Evolutionary conservation across 2,329 filamentous ascomycete species (phyloP).

Genomic region (Pleurostoma richardsiae): DNA sequence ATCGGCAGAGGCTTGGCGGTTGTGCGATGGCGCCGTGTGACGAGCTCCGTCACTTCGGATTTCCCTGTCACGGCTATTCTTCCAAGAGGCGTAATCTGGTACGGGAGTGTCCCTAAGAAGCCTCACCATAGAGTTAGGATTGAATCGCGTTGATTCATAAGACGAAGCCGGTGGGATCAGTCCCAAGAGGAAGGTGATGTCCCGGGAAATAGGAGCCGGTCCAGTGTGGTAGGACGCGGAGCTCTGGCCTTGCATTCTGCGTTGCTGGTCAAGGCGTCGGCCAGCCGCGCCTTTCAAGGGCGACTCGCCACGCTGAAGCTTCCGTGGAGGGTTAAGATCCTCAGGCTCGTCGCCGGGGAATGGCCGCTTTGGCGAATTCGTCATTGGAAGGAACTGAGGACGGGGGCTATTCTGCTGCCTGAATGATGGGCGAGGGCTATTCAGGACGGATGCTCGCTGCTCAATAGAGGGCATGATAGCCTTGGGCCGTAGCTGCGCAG

Average conservation of each 20-base stretch:
- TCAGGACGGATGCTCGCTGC: slow-evolving; percentile 36
- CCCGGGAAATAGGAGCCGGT: slow-evolving; percentile 67
- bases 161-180: slow-evolving; percentile 69
- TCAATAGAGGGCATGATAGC: slow-evolving; percentile 50
- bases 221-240: slow-evolving; percentile 23
- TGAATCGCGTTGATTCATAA: slow-evolving; percentile 69
- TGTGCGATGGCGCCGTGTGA: slow-evolving; percentile 9
- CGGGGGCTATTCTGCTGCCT: slow-evolving; percentile 34
- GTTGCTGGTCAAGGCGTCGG: slow-evolving; percentile 75
- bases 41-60: slow-evolving; percentile 18
- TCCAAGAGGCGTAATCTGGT: slow-evolving; percentile 56
- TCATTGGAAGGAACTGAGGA: slow-evolving; percentile 39
- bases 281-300: slow-evolving; percentile 89
- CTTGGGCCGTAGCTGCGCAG: slow-evolving; percentile 69
- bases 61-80: slow-evolving; percentile 27
- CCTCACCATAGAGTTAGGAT: slow-evolving; percentile 64
- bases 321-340: slow-evolving; percentile 70
- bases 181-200: slow-evolving; percentile 60
- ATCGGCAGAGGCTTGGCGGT: slow-evolving; percentile 14
- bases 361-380: slow-evolving; percentile 57
- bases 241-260: slow-evolving; percentile 50
- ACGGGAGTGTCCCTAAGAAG: slow-evolving; percentile 66
- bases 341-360: slow-evolving; percentile 68
- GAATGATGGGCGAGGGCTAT: slow-evolving; percentile 34
- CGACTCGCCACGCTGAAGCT: slow-evolving; percentile 83